Base-by-base conservation (phyloP, 1,284 basidiomycete species). In the Earliella scabrosa region DNA sequence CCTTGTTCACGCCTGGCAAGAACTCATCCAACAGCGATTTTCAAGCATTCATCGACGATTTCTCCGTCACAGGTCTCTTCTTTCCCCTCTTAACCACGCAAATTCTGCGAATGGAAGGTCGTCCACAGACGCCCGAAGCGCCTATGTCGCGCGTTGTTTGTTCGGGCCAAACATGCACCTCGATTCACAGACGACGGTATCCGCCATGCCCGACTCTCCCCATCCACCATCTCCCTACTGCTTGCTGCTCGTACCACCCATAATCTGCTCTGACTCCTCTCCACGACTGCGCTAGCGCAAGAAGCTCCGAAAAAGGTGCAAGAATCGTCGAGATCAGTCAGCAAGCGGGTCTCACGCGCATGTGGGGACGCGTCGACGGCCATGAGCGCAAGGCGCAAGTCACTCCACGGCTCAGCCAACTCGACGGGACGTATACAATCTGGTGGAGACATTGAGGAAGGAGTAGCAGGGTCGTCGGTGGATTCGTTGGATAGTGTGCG, bases 261-360 rank as follows among this genome's bases (percentile, higher is more conserved):
- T n/a, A 16, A 43, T 57, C 26, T 23, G 27, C 35, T 40, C 31
- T 16, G 24, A 20, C 31, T 32, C 9, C 9, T 23, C 35, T 32
- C 31, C 45, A 31, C 52, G 43, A 41, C 36, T 54, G 7, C 50
- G 40, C 40, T 23, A 45, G 75, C 80, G 73, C 76, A 85, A 80
- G 70, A 82, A 85, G 68, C 75, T 75, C 68, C 59, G 54, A 67
- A 73, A 85, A 87, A 82, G 76, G 77, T 83, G 70, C 69, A 66
- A 78, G 75, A 87, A 82, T 77, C 74, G 68, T 46, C 58, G 75
- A 86, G 85, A 84, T 85, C 81, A 71, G 71, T 66, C 58, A 60
- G 36, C 54, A 48, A 34, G 53, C 29, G 52, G 18, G 38, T 56
- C 49, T 58, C 53, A 50, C 56, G 60, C 63, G 54, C 58, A 56